These are phyloP conservation scores for Vanderwaltozyma tropicalis DNA, from an alignment of 805 yeast genomes.

Conservation along the genomic window DNA sequence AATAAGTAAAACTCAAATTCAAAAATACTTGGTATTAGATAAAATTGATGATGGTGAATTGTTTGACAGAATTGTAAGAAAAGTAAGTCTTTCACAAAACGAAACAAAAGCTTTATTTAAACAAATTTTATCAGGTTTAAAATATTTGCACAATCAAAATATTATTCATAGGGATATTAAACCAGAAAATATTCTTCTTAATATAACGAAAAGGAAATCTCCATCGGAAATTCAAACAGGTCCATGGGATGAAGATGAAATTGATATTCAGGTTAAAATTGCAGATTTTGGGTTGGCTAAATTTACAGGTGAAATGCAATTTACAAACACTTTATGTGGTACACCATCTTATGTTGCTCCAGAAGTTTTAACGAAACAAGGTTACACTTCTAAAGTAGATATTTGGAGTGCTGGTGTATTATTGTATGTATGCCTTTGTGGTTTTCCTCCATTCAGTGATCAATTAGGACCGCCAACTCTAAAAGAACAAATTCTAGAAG, in stretches of 20 bases:
- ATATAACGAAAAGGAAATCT: conserved; percentile 36
- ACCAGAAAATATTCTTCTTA: conserved; percentile 59
- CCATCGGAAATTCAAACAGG: conserved; percentile 27
- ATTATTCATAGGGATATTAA: conserved; percentile 72
- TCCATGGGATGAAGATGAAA: conserved; percentile 43
- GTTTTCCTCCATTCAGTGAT: conserved; percentile 79
- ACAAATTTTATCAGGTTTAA: conserved; percentile 56
- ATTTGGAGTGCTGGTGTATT: conserved; percentile 78
- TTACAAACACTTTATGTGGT: conserved; percentile 73
- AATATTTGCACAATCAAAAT: conserved; percentile 55
- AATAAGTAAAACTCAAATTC: conserved; percentile 33
- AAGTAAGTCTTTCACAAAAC: conserved; percentile 48
- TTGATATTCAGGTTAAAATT: conserved; percentile 57
- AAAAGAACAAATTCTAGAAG: conserved; percentile 62
- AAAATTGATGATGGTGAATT: conserved; percentile 68
- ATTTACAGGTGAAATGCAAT: conserved; percentile 55
- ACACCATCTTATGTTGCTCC: conserved; percentile 87
- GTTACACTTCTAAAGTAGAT: conserved; percentile 63
- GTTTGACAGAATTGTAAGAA: conserved; percentile 59
- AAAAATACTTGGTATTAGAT: conserved; percentile 54
- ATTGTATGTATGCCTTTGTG: conserved; percentile 68
- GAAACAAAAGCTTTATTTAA: conserved; percentile 55
- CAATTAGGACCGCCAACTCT: conserved; percentile 71
- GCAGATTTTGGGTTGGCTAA: conserved; percentile 72
- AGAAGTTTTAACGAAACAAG: conserved; percentile 48